A percentile compares a stretch with the other conserved stretches of the same genome.
Evolutionary conservation across 2,329 filamentous ascomycete species (phyloP).

Genomic region (Dothistroma septosporum): DNA sequence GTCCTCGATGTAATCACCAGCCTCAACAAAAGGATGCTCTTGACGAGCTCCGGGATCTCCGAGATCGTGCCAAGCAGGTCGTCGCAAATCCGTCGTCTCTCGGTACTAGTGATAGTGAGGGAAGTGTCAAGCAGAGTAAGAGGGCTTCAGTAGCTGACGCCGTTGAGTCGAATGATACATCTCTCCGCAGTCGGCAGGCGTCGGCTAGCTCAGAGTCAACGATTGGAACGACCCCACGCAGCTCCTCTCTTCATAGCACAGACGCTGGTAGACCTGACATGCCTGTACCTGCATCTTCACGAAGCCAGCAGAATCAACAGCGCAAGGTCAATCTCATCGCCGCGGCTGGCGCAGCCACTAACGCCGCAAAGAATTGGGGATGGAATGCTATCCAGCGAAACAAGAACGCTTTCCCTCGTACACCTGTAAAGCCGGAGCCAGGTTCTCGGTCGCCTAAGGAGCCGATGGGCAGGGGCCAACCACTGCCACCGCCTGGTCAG

Average conservation of each 20-base stretch:
- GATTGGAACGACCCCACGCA: slow-evolving; percentile 9
- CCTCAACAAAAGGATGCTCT: slow-evolving; percentile 27
- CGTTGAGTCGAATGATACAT: background rate
- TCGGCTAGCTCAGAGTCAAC: slow-evolving; percentile 10
- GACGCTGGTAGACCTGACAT: slow-evolving; percentile 13
- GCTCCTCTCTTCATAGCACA: slow-evolving; percentile 17
- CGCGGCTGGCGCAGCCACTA: slow-evolving; percentile 33
- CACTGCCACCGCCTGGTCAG: slow-evolving; percentile 73
- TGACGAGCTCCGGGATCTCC: slow-evolving; percentile 30
- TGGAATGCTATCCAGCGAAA: slow-evolving; percentile 30
- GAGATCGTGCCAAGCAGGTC: slow-evolving; percentile 18
- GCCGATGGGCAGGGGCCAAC: slow-evolving; percentile 78
- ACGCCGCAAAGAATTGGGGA: slow-evolving; percentile 31
- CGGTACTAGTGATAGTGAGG: background rate
- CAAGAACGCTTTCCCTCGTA: slow-evolving; percentile 10
- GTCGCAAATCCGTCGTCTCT: background rate
- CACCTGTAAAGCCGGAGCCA: slow-evolving; percentile 41
- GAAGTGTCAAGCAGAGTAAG: background rate
- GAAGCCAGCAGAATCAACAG: slow-evolving; percentile 8
- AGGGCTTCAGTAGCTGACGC: background rate
- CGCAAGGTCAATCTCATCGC: slow-evolving; percentile 30
- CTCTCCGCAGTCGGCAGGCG: slow-evolving; percentile 1
- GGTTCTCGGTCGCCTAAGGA: slow-evolving; percentile 32
- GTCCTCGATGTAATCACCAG: slow-evolving; percentile 6
- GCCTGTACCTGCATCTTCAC: slow-evolving; percentile 8